Evolutionary conservation across 306 rosid genomes (phyloP).

Genomic region (Trifolium fragiferum): DNA sequence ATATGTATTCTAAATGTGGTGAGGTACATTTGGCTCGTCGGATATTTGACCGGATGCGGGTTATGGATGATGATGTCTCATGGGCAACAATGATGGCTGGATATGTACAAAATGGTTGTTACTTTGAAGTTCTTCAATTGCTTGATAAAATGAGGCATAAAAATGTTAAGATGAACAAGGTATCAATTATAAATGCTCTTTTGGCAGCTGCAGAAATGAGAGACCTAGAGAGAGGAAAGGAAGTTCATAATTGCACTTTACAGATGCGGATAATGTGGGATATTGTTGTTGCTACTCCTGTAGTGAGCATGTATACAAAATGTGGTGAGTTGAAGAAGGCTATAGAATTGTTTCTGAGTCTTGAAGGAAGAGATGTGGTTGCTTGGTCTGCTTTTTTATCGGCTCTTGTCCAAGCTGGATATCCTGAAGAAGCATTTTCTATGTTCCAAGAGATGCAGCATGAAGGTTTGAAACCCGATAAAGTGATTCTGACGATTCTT

Average conservation of each 20-base stretch:
- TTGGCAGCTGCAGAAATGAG: conserved; percentile 68
- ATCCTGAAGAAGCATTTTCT: conserved; percentile 57
- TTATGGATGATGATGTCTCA: conserved; percentile 57
- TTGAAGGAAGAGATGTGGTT: conserved; percentile 58
- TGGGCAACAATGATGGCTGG: conserved; percentile 78
- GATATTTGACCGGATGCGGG: conserved; percentile 52
- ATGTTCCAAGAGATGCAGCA: conserved; percentile 54
- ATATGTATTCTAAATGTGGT: conserved; percentile 76
- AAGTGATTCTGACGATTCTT: conserved; percentile 47
- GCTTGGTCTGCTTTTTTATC: conserved; percentile 72
- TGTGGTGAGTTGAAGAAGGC: conserved; percentile 67
- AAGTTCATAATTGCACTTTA: conserved; percentile 53
- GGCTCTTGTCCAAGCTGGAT: conserved; percentile 66
- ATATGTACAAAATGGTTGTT: conserved; percentile 53
- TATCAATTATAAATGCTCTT: conserved; percentile 54
- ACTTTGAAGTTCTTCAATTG: conserved; percentile 62
- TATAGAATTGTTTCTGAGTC: conserved; percentile 52
- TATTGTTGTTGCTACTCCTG: conserved; percentile 60
- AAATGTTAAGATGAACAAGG: conserved; percentile 52
- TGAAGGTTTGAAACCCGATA: conserved; percentile 56
- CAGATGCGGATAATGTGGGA: conserved; percentile 51
- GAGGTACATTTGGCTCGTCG: conserved; percentile 48
- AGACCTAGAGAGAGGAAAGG: conserved; percentile 62
- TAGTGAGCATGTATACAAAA: conserved; percentile 66
- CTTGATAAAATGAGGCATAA: conserved; percentile 50